A percentile compares a stretch with the other conserved stretches of the same genome.
Evolutionary conservation across 352 stramenopile species (phyloP).

Genomic region (Phytopythium litorale): DNA sequence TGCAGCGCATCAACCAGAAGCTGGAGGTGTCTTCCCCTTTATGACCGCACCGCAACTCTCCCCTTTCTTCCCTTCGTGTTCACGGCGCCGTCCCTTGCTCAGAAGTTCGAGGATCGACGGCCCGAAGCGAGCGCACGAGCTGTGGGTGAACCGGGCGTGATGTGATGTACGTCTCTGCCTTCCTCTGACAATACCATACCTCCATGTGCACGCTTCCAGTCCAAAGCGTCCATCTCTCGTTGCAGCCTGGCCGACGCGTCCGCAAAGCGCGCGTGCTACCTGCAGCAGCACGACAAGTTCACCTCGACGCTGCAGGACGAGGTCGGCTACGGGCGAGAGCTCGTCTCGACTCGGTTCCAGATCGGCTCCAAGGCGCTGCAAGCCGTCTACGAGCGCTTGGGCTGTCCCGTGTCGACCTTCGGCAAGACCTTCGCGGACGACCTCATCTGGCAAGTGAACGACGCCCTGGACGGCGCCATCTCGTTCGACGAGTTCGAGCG

Average conservation of each 20-base stretch:
- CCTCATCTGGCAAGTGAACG: constrained; percentile 79
- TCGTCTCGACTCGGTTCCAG: constrained; percentile 44
- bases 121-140: background rate
- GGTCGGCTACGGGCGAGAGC: constrained; percentile 44
- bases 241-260: constrained; percentile 32
- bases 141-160: background rate
- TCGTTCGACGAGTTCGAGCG: constrained; percentile 75
- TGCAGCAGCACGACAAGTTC: constrained; percentile 41
- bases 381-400: constrained; percentile 58
- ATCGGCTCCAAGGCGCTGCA: constrained; percentile 45
- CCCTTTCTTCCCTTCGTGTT: background rate
- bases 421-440: constrained; percentile 53
- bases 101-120: background rate
- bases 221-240: background rate
- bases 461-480: constrained; percentile 66
- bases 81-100: background rate
- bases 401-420: constrained; percentile 24
- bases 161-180: background rate
- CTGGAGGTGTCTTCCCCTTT: constrained; percentile 35
- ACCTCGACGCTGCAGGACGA: constrained; percentile 52
- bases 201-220: background rate
- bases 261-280: constrained; percentile 32
- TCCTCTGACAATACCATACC: background rate
- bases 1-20: constrained; percentile 56
- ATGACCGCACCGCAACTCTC: background rate